Percentiles rank a stretch among this genome's conserved stretches.
Evolutionary conservation across 2,329 filamentous ascomycete genomes (phyloP).

Genomic region (Mycosphaerelloides madeirae): DNA sequence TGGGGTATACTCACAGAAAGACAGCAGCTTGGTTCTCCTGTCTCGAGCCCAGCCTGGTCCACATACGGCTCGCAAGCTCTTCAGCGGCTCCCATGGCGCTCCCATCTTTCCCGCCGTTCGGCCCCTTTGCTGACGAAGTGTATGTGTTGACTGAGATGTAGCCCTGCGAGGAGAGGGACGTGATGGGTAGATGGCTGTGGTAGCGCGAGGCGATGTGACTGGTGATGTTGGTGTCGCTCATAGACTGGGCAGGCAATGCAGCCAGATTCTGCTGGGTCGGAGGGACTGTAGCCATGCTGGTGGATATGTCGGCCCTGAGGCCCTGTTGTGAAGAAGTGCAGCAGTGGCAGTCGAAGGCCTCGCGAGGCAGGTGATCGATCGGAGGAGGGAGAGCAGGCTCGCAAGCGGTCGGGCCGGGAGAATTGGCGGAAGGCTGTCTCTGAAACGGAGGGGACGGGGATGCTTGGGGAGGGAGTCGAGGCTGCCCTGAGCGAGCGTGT

Average conservation of each 20-base stretch:
- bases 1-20: conserved; percentile 67
- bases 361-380: conserved; percentile 8
- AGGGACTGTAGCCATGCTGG: conserved; percentile 38
- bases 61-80: conserved; percentile 83
- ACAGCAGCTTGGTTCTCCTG: conserved; percentile 90
- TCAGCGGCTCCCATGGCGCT: conserved; percentile 90
- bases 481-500: conserved; percentile 6
- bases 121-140: conserved; percentile 78
- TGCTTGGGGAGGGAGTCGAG: background rate
- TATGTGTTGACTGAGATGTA: conserved; percentile 93
- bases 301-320: conserved; percentile 23
- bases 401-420: background rate
- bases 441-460: background rate
- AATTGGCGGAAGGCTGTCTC: background rate
- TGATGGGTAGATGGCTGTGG: conserved; percentile 83
- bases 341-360: conserved; percentile 11
- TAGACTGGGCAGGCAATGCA: conserved; percentile 75
- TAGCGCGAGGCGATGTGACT: conserved; percentile 83
- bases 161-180: conserved; percentile 83
- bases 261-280: conserved; percentile 84
- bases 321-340: conserved; percentile 13
- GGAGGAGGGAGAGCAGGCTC: conserved; percentile 2
- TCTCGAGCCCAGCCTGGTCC: conserved; percentile 75
- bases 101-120: conserved; percentile 85
- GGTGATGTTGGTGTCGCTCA: conserved; percentile 65